Base-by-base conservation (phyloP, 2,329 filamentous ascomycete species). In the Paraconiothyrium brasiliense region DNA sequence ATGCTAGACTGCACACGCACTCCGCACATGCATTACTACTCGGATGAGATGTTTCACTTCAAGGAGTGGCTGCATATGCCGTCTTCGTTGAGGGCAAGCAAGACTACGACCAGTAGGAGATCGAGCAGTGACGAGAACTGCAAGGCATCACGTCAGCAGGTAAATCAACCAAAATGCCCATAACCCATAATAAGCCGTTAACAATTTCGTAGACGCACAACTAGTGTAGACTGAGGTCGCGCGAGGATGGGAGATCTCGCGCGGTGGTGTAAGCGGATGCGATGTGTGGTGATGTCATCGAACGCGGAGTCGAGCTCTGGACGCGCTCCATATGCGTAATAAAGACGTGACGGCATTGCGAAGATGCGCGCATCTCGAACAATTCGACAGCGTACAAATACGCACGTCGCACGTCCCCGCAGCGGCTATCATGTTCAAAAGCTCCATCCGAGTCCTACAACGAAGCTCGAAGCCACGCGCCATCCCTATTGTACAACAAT, bases 371-470 rank as follows among this genome's bases (percentile, higher is more conserved):
- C 24, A 27, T 50, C 34, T 37, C 20, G n/a, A n/a, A 39, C 48
- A 10, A 7, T 57, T 9, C 11, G n/a, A 35, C 10, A 8, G 20
- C 20, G 34, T 52, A 52, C 34, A 27, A 39, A 41, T 52, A 41
- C 22, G n/a, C 32, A 43, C 22, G 4, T 43, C 39, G 24, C 22
- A 14, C 13, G 32, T 2, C n/a, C 5, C n/a, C 39, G 49, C 37
- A 34, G 13, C 22, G 24, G 32, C 64, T 54, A 73, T 73, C 55
- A 73, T 73, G 71, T 62, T 75, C 46, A 71, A 70, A 43, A 68
- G 69, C 13, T 65, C 64, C 32, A 56, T 64, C 34, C n/a, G 6
- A 7, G 11, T 46, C 20, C 8, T 20, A 46, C 62, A 60, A n/a
- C 60, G 51, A 46, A 39, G 60, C 50, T 64, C 51, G 51, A 48